phyloP scores from a whole-genome alignment of 768 basidiomycete genomes.

The Russula vinacea region DNA sequence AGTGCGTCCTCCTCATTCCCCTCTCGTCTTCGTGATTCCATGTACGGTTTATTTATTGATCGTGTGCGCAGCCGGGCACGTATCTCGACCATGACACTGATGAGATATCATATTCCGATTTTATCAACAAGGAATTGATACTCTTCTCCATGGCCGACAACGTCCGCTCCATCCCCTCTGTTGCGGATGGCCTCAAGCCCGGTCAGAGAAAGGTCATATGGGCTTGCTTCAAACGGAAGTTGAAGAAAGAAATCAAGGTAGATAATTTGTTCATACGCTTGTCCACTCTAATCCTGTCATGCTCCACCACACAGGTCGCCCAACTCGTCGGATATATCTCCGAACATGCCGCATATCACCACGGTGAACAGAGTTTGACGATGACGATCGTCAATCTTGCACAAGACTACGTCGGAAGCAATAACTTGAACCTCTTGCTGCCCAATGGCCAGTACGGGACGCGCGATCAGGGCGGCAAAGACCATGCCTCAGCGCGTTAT shows the following conservation, averaged over 20 bases:
- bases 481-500: constrained; percentile 95
- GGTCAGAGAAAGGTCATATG: constrained; percentile 97
- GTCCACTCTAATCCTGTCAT: background rate
- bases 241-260: constrained; percentile 90
- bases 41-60: background rate
- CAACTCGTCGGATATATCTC: constrained; percentile 95
- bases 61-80: constrained; percentile 71
- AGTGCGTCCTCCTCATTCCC: constrained; percentile 40
- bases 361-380: constrained; percentile 86
- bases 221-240: constrained; percentile 92
- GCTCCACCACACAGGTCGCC: constrained; percentile 55
- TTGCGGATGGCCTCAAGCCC: constrained; percentile 93
- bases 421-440: constrained; percentile 84
- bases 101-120: constrained; percentile 86
- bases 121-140: constrained; percentile 97
- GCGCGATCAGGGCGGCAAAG: constrained; percentile 89
- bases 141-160: constrained; percentile 99
- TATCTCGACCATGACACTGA: constrained; percentile 85
- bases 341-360: constrained; percentile 94
- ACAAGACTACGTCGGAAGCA: constrained; percentile 91
- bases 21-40: too few relatives aligned
- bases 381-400: constrained; percentile 92
- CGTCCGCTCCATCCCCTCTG: constrained; percentile 93
- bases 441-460: constrained; percentile 97
- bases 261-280: background rate